phyloP scores from a whole-genome alignment of 345 rosid species.

The Ceriops zippeliana region DNA sequence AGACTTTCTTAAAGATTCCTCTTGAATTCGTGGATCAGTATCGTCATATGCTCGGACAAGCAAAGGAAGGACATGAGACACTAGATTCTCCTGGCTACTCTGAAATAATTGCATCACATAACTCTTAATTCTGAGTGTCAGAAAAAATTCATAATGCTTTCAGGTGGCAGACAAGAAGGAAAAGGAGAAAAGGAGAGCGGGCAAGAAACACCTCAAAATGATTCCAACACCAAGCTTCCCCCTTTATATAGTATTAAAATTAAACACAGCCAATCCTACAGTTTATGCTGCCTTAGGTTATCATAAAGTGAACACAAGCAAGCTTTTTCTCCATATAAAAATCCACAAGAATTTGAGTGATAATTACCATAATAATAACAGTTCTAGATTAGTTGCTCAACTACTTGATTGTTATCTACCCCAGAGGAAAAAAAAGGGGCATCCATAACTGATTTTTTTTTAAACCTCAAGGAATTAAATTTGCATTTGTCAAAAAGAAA shows the following conservation, averaged over 20 bases:
- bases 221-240: not conserved
- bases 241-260: too few species aligned
- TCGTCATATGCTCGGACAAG: conserved; percentile 93
- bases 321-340: not conserved
- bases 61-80: conserved; percentile 70
- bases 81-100: conserved; percentile 67
- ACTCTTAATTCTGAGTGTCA: conserved; percentile 5
- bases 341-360: not conserved
- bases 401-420: too few species aligned
- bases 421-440: too few species aligned
- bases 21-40: conserved; percentile 91
- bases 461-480: too few species aligned
- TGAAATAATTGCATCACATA: conserved; percentile 36
- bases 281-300: not conserved
- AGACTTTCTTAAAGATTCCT: conserved; percentile 81
- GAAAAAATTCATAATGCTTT: conserved; percentile 10
- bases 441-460: too few species aligned
- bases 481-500: too few species aligned
- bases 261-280: not conserved
- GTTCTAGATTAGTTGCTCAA: too few species aligned
- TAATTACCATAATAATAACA: too few species aligned
- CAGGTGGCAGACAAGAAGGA: not conserved
- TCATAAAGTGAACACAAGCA: not conserved
- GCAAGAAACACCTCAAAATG: not conserved
- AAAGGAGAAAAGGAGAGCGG: not conserved